Evolutionary conservation across 768 basidiomycete genomes (phyloP), one percentile per base, ranked within the genome.

Genomic region (Suillus ampliporus): DNA sequence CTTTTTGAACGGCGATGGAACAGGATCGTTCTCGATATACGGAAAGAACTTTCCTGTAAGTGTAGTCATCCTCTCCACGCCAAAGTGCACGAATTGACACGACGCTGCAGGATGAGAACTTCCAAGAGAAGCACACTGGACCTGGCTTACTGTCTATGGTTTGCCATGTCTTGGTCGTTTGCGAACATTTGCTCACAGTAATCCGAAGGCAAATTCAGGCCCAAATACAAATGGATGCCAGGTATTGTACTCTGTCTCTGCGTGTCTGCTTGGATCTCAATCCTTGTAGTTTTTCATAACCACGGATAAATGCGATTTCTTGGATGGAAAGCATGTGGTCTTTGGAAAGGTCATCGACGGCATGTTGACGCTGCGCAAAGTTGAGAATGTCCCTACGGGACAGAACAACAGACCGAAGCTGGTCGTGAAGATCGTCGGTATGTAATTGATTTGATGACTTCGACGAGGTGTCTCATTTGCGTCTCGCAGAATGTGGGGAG

Each of bases 21-120:
- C 97, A 1, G 97, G 97, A 1, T 88, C 90, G 0, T 95, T 96
- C 77, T 97, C 94, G n/a, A 94, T 99, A 66, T 99, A 97, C 69
- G 97, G 97, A 28, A 91, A 93, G 69, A 94, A 92, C 68, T 97
- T 97, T 70, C 91, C 89, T 1, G 95, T 96, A 48, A 62, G 87
- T 78, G 17, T 35, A 19, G 10, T 47, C 23, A 13, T 4, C 1
- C 38, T 28, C 17, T 19, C 61, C 37, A 47, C 19, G 21, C 35
- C 60, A 5, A 34, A 14, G 44, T 46, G 26, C 46, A 43, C 37
- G 13, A 21, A 21, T 13, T 21, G 0, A 35, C 51, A 9, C 53
- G 64, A n/a, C 62, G 17, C 37, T 19, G 26, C 64, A 96, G 89
- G 97, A 99, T 70, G 97, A 99, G 80, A 99, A 95, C 76, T 99